Base-by-base conservation (phyloP, 2,329 filamentous ascomycete genomes). In the Cytospora schulzeri region DNA sequence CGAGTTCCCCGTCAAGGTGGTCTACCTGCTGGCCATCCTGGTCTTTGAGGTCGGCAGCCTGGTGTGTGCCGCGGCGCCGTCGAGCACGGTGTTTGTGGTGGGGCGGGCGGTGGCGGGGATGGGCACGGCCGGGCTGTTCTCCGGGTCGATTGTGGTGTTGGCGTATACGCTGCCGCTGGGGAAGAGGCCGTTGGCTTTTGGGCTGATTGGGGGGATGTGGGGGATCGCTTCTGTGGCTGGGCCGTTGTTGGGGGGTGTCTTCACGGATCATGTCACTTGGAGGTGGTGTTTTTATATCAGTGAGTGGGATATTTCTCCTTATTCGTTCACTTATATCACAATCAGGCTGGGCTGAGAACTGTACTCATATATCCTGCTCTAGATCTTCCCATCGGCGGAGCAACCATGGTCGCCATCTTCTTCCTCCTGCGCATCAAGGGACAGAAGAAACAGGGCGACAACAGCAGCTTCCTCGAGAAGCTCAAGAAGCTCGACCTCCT, bases 171-270 rank as follows among this genome's bases (percentile, higher is more conserved):
- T 87, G 56, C 84, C 85, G 5, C 77, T 87, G 11, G 73, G 79
- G 9, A 83, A 84, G 69, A 77, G 85, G 35, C 85, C 81, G 9
- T 73, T 84, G 33, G 83, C 81, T 28, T 84, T 84, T 61, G 84
- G 84, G 29, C 71, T 86, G 50, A 78, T 86, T 50, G 82, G 81
- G 14, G 81, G 78, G 57, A 84, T 86, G 76, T 87, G 81, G 73
- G 85, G 84, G 19, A 78, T 88, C 57, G 66, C 66, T 9, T 57
- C 56, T n/a, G 81, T 84, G 8, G 78, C 79, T 3, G 83, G 82
- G 0, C 83, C 83, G 9, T 71, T 85, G 17, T 73, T 83, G 6
- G 82, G 82, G 7, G 82, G 82, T 24, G 81, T 72, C 8, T 82
- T 85, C 48, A 81, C 82, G 2, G 78, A 84, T 31, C 74, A 80